These are phyloP conservation scores for Penicillium sp. DNA, from an alignment of 2,329 filamentous ascomycete species.

Conservation along the genomic window DNA sequence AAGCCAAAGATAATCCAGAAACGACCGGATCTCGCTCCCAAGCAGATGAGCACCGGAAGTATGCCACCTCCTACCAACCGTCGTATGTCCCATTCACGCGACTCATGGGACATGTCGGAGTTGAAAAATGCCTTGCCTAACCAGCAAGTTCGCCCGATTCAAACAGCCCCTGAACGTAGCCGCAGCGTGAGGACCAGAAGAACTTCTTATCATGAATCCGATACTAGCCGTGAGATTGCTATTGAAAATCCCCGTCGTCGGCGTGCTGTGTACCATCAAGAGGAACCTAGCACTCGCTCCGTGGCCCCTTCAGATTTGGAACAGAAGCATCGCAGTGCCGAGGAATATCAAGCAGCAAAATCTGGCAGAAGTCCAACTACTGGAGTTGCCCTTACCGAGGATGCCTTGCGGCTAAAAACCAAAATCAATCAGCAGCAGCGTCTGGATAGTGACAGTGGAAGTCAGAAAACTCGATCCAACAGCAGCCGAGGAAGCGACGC, in stretches of 20 bases:
- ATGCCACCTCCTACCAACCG: slow-evolving; percentile 23
- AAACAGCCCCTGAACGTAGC: slow-evolving; percentile 29
- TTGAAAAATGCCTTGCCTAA: slow-evolving; percentile 31
- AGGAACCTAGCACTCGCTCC: slow-evolving; percentile 8
- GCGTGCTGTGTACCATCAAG: slow-evolving; percentile 29
- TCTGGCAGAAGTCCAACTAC: slow-evolving; percentile 17
- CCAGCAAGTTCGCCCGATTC: slow-evolving; percentile 25
- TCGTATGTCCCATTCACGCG: slow-evolving; percentile 24
- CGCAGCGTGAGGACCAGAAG: slow-evolving; percentile 28
- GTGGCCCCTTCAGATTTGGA: slow-evolving; percentile 24
- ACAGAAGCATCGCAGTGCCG: slow-evolving; percentile 33
- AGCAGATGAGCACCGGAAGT: slow-evolving; percentile 27
- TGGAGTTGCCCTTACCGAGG: slow-evolving; percentile 30
- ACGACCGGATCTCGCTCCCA: slow-evolving; percentile 29
- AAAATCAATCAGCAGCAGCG: slow-evolving; percentile 26
- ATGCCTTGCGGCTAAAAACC: slow-evolving; percentile 28
- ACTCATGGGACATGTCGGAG: slow-evolving; percentile 32
- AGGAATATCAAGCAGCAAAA: slow-evolving; percentile 38
- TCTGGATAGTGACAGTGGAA: slow-evolving; percentile 36
- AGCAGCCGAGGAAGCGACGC: slow-evolving; percentile 39
- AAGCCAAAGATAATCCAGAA: slow-evolving; percentile 35
- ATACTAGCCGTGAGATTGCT: slow-evolving; percentile 28
- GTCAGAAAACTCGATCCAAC: slow-evolving; percentile 38
- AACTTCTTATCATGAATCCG: slow-evolving; percentile 31
- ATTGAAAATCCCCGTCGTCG: slow-evolving; percentile 34